Conservation (phyloP, 306 rosid genomes). For the Hippophae tibetana region DNA sequence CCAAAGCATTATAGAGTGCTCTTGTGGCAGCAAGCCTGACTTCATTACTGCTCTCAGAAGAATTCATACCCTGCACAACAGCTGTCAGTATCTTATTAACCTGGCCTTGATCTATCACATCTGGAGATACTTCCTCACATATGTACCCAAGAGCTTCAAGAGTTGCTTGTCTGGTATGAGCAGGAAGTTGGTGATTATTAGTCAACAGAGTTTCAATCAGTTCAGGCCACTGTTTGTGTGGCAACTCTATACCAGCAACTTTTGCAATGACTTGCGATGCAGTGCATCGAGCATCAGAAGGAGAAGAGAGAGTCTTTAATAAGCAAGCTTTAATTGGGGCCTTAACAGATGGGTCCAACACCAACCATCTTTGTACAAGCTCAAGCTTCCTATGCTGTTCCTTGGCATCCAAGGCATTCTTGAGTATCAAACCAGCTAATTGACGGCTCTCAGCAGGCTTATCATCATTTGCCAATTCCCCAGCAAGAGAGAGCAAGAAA, state of each 20-base stretch:
- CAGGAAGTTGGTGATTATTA: constrained; percentile 63
- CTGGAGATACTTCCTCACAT: constrained; percentile 84
- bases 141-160: constrained; percentile 93
- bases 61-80: constrained; percentile 83
- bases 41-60: constrained; percentile 59
- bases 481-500: constrained; percentile 79
- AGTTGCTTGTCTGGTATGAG: constrained; percentile 72
- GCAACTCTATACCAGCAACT: constrained; percentile 86
- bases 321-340: constrained; percentile 64
- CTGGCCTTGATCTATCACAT: constrained; percentile 58
- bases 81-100: constrained; percentile 80
- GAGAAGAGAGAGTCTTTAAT: constrained; percentile 68
- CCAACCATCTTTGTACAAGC: constrained; percentile 72
- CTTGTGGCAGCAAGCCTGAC: constrained; percentile 66
- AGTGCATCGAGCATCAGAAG: constrained; percentile 74
- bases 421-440: constrained; percentile 76
- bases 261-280: constrained; percentile 89
- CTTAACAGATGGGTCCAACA: constrained; percentile 51
- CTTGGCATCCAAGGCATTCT: constrained; percentile 91
- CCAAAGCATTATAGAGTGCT: constrained; percentile 70
- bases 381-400: constrained; percentile 82
- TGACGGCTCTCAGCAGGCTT: constrained; percentile 82
- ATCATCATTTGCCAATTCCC: constrained; percentile 79
- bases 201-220: constrained; percentile 62
- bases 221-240: constrained; percentile 91